Evolutionary conservation across 202 grass and related monocot genomes (phyloP), one percentile per base, ranked within the genome.

Genomic region (Saccharum hybrid): DNA sequence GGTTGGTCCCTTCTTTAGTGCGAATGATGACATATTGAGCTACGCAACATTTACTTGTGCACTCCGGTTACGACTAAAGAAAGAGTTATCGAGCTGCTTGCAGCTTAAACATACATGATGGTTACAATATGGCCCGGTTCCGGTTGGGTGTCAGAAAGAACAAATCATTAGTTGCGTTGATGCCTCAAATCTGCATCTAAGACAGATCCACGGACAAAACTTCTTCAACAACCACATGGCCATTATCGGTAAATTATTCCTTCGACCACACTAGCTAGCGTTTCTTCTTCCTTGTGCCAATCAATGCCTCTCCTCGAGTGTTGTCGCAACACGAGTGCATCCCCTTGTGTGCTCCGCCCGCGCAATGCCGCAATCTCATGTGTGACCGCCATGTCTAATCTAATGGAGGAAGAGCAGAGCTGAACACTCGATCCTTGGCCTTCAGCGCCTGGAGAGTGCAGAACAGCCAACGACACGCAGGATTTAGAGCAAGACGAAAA

Each of bases 371-470:
- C 18, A 15, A 56, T 19, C 16, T 52, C 51, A n/a, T n/a, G 51
- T 52, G 49, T 7, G 49, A 15, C 15, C 14, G 14, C 8, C 75
- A 75, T 83, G 77, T 88, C 82, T 1, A 34, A 15, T 56, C 51
- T 56, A 56, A n/a, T 0, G 0, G 51, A n/a, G 85, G 68, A 61
- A 93, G 60, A 80, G 82, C 59, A 59, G 87, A 79, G 18, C 62
- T 80, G 68, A 76, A 76, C 39, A 93, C 84, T 81, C 84, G 87
- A 5, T 90, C 81, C 69, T 85, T 85, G 0, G 91, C 84, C 42
- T 83, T 85, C 54, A 52, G 41, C 22, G 84, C 87, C 87, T 93
- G 81, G 68, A 72, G 60, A 72, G 10, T 63, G 22, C 22, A 49
- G 57, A 77, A 26, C 26, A 26, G 2, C 4, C 8, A 85, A 57